Percentiles rank a stretch among this genome's conserved stretches.
These are phyloP conservation scores for Leccinum rimulosum DNA, from an alignment of 768 basidiomycete genomes.

Conservation along the genomic window DNA sequence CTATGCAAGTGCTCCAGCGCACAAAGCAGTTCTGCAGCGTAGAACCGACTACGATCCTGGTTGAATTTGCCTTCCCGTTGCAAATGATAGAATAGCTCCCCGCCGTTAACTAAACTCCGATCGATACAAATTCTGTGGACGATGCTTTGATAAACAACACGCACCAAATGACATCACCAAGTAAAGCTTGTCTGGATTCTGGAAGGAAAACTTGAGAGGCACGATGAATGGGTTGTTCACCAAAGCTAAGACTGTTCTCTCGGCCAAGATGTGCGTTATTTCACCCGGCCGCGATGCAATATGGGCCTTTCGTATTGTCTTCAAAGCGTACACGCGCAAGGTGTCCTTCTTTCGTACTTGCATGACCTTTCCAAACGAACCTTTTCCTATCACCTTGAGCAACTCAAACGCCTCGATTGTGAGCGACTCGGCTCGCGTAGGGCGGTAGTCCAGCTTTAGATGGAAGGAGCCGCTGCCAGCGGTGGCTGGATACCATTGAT, in stretches of 20 bases:
- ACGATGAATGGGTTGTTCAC: slow-evolving; percentile 99
- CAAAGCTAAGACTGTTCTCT: slow-evolving; percentile 92
- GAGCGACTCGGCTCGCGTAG: slow-evolving; percentile 75
- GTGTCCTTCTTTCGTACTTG: slow-evolving; percentile 99
- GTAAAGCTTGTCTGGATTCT: slow-evolving; percentile 96
- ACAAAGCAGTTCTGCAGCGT: slow-evolving; percentile 94
- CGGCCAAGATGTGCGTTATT: slow-evolving; percentile 97
- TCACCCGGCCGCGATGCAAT: slow-evolving; percentile 95
- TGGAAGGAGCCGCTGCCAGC: slow-evolving; percentile 91
- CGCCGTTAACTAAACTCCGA: slow-evolving; percentile 77
- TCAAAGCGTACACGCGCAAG: slow-evolving; percentile 94
- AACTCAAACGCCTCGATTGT: slow-evolving; percentile 98
- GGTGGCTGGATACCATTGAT: slow-evolving; percentile 86
- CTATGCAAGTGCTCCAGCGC: slow-evolving; percentile 95
- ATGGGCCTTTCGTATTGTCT: slow-evolving; percentile 97
- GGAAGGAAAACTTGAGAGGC: slow-evolving; percentile 98
- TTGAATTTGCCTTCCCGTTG: slow-evolving; percentile 97
- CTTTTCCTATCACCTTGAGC: slow-evolving; percentile 97
- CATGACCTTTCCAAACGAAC: slow-evolving; percentile 98
- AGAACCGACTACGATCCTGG: slow-evolving; percentile 90
- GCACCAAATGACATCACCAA: slow-evolving; percentile 93
- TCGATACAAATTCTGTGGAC: slow-evolving; percentile 1
- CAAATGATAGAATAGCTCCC: slow-evolving; percentile 96
- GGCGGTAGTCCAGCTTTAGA: slow-evolving; percentile 93
- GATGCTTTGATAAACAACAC: slow-evolving; percentile 23